These are phyloP conservation scores for Paracoccidioides lutzii DNA, from an alignment of 2,329 filamentous ascomycete genomes.

Conservation along the genomic window DNA sequence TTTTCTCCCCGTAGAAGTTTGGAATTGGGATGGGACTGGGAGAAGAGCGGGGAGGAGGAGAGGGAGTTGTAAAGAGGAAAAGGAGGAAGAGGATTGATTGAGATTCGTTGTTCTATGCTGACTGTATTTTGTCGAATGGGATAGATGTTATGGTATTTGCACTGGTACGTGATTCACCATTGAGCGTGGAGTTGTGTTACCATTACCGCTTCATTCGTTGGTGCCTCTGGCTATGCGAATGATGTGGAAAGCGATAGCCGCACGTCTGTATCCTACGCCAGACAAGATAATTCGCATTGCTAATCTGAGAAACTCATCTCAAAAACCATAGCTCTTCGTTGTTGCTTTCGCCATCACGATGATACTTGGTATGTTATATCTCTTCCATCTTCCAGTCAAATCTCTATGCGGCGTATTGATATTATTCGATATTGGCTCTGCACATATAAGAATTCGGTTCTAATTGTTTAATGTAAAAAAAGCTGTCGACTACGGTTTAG, in stretches of 20 bases:
- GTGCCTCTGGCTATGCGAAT: background rate
- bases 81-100: constrained; percentile 17
- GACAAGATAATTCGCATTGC: background rate
- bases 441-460: background rate
- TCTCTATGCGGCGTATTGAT: no score
- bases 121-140: background rate
- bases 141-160: constrained; percentile 4
- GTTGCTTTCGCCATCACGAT: constrained; percentile 13
- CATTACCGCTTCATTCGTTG: background rate
- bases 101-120: constrained; percentile 3
- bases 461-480: constrained; percentile 7
- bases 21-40: no score
- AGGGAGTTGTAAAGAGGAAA: constrained; percentile 15
- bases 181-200: background rate
- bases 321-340: constrained; percentile 10
- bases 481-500: constrained; percentile 17
- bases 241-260: background rate
- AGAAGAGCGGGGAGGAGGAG: background rate
- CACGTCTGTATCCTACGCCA: background rate
- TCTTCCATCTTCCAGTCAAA: background rate
- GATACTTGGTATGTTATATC: constrained; percentile 13
- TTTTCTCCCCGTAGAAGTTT: background rate
- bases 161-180: background rate
- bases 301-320: background rate
- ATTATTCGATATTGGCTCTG: background rate